phyloP scores from a whole-genome alignment of 2,329 filamentous ascomycete species.

The Fusarium subglutinans region DNA sequence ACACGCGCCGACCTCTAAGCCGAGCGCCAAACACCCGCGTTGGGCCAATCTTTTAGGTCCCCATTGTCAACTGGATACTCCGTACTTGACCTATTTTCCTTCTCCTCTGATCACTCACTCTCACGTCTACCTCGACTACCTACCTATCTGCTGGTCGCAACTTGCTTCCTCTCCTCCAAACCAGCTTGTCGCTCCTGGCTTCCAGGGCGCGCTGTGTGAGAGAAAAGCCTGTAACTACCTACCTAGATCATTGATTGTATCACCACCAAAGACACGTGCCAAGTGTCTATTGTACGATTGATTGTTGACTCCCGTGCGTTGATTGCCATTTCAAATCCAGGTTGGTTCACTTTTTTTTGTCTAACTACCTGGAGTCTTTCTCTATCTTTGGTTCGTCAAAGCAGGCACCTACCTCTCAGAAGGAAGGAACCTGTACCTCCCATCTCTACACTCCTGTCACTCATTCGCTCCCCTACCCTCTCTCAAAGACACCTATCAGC shows the following conservation, averaged over 20 bases:
- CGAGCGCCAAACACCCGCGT: conserved; percentile 37
- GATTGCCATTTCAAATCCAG: conserved; percentile 29
- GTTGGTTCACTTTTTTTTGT: conserved; percentile 40
- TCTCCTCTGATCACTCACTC: background rate
- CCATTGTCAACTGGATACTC: conserved; percentile 8
- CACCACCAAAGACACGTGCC: conserved; percentile 6
- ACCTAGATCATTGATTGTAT: conserved; percentile 26
- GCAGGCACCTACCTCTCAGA: background rate
- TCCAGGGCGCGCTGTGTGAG: conserved; percentile 44
- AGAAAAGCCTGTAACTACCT: conserved; percentile 16
- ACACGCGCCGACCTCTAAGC: conserved; percentile 30
- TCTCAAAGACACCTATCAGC: conserved; percentile 17
- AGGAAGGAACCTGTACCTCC: conserved; percentile 6
- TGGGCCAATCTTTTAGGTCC: conserved; percentile 31
- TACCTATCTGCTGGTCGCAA: conserved; percentile 9
- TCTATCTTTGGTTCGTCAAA: conserved; percentile 6
- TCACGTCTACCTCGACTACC: background rate
- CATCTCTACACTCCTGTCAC: conserved; percentile 7
- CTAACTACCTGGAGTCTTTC: background rate
- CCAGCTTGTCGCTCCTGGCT: conserved; percentile 43
- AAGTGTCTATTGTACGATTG: conserved; percentile 36
- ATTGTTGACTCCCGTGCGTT: background rate
- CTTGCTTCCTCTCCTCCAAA: conserved; percentile 31
- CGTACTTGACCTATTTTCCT: background rate
- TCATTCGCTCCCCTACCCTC: conserved; percentile 16